Evolutionary conservation across 768 basidiomycete species (phyloP).

Genomic region (Dioszegia crocea): DNA sequence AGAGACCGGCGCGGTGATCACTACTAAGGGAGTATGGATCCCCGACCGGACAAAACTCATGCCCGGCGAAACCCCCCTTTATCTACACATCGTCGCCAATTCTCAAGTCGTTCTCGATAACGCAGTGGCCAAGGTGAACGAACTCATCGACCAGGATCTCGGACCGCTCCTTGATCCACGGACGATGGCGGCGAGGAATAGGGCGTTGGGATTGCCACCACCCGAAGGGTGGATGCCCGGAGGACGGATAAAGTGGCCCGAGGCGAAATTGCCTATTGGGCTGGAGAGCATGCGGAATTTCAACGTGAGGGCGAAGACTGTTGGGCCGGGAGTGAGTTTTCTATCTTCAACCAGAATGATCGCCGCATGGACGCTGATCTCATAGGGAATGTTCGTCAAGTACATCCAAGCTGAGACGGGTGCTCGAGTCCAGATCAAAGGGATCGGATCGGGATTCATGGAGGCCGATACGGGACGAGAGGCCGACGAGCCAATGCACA

Average conservation of each 20-base stretch:
- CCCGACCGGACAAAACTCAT: constrained; percentile 87
- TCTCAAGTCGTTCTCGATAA: constrained; percentile 49
- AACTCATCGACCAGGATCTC: constrained; percentile 52
- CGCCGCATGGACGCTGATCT: constrained; percentile 1
- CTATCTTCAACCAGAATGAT: neutral
- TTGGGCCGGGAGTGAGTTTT: constrained; percentile 75
- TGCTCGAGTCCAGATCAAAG: constrained; percentile 96
- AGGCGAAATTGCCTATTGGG: constrained; percentile 86
- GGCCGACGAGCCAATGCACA: constrained; percentile 83
- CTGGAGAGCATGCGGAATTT: constrained; percentile 91
- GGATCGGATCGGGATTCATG: constrained; percentile 87
- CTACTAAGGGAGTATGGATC: constrained; percentile 93
- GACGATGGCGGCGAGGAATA: constrained; percentile 47
- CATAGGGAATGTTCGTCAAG: constrained; percentile 91
- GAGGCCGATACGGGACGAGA: constrained; percentile 86
- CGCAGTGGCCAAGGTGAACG: constrained; percentile 50
- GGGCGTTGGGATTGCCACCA: constrained; percentile 42
- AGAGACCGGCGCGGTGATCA: constrained; percentile 85
- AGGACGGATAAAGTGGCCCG: constrained; percentile 80
- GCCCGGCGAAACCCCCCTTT: constrained; percentile 86
- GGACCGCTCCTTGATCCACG: constrained; percentile 51
- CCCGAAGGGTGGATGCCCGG: constrained; percentile 22
- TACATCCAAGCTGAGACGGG: constrained; percentile 95
- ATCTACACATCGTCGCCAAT: constrained; percentile 81
- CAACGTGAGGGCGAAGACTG: constrained; percentile 95